phyloP scores from a whole-genome alignment of 176 grass and related monocot genomes.

The Leersia perrieri region DNA sequence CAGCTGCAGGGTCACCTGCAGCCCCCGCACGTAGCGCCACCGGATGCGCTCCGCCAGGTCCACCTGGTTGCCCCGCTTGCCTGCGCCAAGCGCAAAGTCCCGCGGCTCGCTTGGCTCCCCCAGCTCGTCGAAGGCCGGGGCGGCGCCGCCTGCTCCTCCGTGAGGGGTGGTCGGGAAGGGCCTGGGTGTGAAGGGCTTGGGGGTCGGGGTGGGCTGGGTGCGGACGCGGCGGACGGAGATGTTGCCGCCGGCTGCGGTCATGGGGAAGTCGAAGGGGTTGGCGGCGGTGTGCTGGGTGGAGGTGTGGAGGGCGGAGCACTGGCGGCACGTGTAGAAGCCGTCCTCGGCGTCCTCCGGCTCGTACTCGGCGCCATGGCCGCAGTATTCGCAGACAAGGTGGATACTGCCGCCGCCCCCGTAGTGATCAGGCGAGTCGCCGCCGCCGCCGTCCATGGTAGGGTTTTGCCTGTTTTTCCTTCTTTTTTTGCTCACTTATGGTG shows the following conservation, averaged over 20 bases:
- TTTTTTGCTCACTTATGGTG: no score
- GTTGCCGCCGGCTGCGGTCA: not conserved
- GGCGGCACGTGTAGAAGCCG: conserved; percentile 59
- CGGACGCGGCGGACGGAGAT: conserved; percentile 17
- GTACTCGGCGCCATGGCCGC: conserved; percentile 19
- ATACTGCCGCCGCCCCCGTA: not conserved
- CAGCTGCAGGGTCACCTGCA: conserved; percentile 73
- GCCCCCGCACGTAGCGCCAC: conserved; percentile 54
- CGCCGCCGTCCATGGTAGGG: conserved; percentile 24
- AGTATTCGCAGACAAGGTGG: conserved; percentile 46
- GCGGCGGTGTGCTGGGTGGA: conserved; percentile 47
- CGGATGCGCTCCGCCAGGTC: conserved; percentile 37
- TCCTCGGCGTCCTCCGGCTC: conserved; percentile 38
- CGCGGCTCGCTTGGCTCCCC: conserved; percentile 21
- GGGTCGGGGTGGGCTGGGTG: conserved; percentile 16
- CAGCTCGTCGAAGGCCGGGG: conserved; percentile 25
- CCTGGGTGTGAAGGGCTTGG: conserved; percentile 12
- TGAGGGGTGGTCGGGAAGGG: conserved; percentile 16
- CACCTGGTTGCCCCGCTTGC: not conserved
- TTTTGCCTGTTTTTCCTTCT: not conserved
- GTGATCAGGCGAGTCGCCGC: not conserved
- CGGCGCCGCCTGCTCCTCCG: not conserved
- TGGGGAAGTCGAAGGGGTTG: conserved; percentile 34
- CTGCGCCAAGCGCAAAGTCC: conserved; percentile 38
- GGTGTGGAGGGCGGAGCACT: conserved; percentile 42